Evolutionary conservation across 768 basidiomycete species (phyloP).

Genomic region (Boletus vinaceobasis): DNA sequence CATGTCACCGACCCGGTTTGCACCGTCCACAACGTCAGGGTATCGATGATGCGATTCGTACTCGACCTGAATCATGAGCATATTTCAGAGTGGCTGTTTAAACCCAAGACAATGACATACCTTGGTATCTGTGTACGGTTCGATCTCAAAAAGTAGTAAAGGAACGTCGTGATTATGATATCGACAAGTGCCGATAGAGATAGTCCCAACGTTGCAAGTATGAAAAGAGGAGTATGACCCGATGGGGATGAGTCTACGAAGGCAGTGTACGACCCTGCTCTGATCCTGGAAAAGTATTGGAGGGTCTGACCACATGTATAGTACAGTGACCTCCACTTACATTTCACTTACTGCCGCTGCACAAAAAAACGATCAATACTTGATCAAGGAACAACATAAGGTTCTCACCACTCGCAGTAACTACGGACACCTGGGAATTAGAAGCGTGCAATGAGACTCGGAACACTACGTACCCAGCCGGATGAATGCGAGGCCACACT

Average conservation of each 20-base stretch:
- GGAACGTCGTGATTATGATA: constrained; percentile 41
- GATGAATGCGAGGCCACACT: constrained; percentile 16
- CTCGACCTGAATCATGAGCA: constrained; percentile 1
- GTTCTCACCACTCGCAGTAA: constrained; percentile 19
- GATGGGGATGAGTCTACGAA: constrained; percentile 9
- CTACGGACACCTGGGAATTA: constrained; percentile 2
- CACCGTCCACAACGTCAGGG: constrained; percentile 19
- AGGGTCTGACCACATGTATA: not conserved
- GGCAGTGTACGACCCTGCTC: constrained; percentile 1
- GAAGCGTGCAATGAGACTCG: not conserved
- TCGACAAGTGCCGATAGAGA: constrained; percentile 45
- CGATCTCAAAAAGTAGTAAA: constrained; percentile 40
- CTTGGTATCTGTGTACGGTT: constrained; percentile 36
- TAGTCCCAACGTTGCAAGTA: constrained; percentile 30
- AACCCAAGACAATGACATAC: constrained; percentile 20
- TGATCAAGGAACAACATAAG: not conserved
- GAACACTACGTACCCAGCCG: constrained; percentile 16
- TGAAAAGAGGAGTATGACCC: not conserved
- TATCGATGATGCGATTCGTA: constrained; percentile 22
- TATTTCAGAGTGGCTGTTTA: not conserved
- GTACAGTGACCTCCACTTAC: constrained; percentile 5
- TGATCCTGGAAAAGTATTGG: constrained; percentile 8
- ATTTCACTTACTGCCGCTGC: constrained; percentile 20
- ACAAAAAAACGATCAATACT: not conserved
- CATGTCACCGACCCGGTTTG: constrained; percentile 22